These are phyloP conservation scores for Aspergillus candidus DNA, from an alignment of 2,329 filamentous ascomycete species.

Conservation along the genomic window DNA sequence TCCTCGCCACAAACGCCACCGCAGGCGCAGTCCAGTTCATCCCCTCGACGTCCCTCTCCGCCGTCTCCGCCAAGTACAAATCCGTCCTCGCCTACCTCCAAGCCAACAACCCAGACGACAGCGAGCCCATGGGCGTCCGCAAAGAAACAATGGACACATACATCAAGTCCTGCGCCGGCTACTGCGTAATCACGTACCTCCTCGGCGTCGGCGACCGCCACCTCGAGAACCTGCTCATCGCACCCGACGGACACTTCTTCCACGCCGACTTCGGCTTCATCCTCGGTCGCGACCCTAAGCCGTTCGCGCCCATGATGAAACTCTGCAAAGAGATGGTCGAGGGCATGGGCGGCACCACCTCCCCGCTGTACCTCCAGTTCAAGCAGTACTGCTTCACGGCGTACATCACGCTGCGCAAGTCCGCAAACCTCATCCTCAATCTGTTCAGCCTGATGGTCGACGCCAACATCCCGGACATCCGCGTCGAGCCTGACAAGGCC, in stretches of 20 bases:
- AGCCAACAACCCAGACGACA: constrained; percentile 80
- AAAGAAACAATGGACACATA: constrained; percentile 94
- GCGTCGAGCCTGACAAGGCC: constrained; percentile 84
- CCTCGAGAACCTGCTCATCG: constrained; percentile 86
- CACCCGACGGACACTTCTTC: constrained; percentile 91
- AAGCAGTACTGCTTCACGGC: constrained; percentile 95
- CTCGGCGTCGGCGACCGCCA: constrained; percentile 94
- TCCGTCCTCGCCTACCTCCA: constrained; percentile 74
- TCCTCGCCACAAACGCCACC: constrained; percentile 82
- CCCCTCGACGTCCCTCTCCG: constrained; percentile 75
- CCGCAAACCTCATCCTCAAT: constrained; percentile 84
- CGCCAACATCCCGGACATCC: constrained; percentile 93
- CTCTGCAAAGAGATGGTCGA: constrained; percentile 97
- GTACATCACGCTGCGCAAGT: constrained; percentile 85
- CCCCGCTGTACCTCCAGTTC: constrained; percentile 78
- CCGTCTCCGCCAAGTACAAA: constrained; percentile 76
- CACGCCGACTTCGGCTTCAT: constrained; percentile 99
- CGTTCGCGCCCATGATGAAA: constrained; percentile 95
- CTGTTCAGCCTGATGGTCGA: constrained; percentile 96
- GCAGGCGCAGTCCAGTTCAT: constrained; percentile 93
- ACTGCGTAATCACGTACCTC: constrained; percentile 97
- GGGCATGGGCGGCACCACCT: constrained; percentile 83
- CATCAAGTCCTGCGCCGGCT: constrained; percentile 90
- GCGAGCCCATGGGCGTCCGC: constrained; percentile 74
- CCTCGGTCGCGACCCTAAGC: constrained; percentile 91